Percentiles rank a stretch among this genome's conserved stretches.
These are phyloP conservation scores for Caloboletus firmus DNA, from an alignment of 1,284 basidiomycete genomes.

Conservation along the genomic window DNA sequence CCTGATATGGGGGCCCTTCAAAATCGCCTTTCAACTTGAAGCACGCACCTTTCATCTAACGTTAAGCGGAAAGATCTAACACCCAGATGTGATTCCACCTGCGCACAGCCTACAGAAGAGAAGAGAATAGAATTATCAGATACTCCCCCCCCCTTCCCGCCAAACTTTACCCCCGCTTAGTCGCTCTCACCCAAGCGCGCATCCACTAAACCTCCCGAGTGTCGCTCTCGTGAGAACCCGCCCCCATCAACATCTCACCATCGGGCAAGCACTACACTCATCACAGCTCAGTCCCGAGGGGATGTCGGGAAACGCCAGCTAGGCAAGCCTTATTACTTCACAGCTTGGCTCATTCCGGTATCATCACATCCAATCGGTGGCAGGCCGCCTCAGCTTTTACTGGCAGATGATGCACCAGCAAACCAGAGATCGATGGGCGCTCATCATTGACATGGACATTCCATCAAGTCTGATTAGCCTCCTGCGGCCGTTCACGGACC, in stretches of 20 bases:
- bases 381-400: conserved; percentile 13
- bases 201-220: conserved; percentile 1
- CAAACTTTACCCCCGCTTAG: conserved; percentile 16
- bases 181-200: background rate
- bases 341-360: conserved; percentile 14
- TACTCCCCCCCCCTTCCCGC: conserved; percentile 6
- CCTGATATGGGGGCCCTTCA: conserved; percentile 30
- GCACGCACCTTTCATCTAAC: conserved; percentile 39
- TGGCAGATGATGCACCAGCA: conserved; percentile 30
- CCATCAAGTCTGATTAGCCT: conserved; percentile 24
- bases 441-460: conserved; percentile 8
- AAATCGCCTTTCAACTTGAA: conserved; percentile 22
- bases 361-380: conserved; percentile 16
- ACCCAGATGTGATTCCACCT: conserved; percentile 35
- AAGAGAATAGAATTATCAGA: conserved; percentile 15
- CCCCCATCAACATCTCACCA: conserved; percentile 1
- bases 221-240: conserved; percentile 19
- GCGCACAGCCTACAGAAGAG: conserved; percentile 30
- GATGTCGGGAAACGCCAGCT: conserved; percentile 19
- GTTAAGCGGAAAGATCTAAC: conserved; percentile 37
- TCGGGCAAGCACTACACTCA: conserved; percentile 3
- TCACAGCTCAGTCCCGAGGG: conserved; percentile 21
- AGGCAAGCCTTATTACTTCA: conserved; percentile 27
- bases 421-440: conserved; percentile 16
- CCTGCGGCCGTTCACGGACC: conserved; percentile 10